phyloP scores from a whole-genome alignment of 2,329 filamentous ascomycete genomes.

The Hymenoscyphus repandus region DNA sequence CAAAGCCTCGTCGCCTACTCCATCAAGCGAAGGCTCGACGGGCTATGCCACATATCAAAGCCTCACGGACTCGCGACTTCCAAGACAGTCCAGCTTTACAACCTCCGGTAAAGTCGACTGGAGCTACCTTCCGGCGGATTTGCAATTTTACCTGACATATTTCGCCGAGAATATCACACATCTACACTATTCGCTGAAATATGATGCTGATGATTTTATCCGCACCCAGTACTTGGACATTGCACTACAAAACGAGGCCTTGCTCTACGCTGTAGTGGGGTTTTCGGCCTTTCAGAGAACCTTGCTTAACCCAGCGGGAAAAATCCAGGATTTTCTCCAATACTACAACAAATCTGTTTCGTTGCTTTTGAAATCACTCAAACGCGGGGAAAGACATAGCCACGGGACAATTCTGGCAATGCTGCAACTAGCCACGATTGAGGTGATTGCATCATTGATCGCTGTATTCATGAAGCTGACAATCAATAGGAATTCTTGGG shows the following conservation, averaged over 20 bases:
- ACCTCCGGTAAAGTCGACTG: slow-evolving; percentile 38
- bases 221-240: slow-evolving; percentile 63
- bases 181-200: slow-evolving; percentile 76
- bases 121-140: slow-evolving; percentile 58
- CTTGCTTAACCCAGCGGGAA: slow-evolving; percentile 62
- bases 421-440: slow-evolving; percentile 85
- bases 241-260: slow-evolving; percentile 70
- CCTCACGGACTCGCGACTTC: slow-evolving; percentile 9
- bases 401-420: slow-evolving; percentile 79
- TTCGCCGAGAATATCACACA: slow-evolving; percentile 72
- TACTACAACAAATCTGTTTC: slow-evolving; percentile 89
- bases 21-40: slow-evolving; percentile 39
- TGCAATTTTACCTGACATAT: slow-evolving; percentile 75
- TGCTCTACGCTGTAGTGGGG: slow-evolving; percentile 80
- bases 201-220: slow-evolving; percentile 69
- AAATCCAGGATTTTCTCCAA: slow-evolving; percentile 74
- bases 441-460: slow-evolving; percentile 51
- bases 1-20: slow-evolving; percentile 48
- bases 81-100: slow-evolving; percentile 17
- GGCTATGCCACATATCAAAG: slow-evolving; percentile 22
- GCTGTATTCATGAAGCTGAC: slow-evolving; percentile 7
- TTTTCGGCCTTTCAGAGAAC: slow-evolving; percentile 86
- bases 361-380: slow-evolving; percentile 65
- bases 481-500: slow-evolving; percentile 75
- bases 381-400: slow-evolving; percentile 63